Base-by-base conservation (phyloP, 2,329 filamentous ascomycete species). In the Fusarium musae region DNA sequence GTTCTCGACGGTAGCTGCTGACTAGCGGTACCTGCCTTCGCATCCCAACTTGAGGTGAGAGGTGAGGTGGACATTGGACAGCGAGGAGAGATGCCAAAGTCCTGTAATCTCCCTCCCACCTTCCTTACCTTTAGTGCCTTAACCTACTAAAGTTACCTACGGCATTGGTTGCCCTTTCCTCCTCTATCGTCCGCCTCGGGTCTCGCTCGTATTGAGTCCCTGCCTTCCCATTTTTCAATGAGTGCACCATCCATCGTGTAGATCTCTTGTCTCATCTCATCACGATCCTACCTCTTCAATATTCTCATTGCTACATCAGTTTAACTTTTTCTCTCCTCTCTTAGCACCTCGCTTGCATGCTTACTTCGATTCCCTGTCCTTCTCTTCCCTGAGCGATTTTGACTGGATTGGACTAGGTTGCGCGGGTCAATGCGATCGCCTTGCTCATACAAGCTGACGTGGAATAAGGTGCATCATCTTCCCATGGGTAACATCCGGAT, bases 61-160 rank as follows among this genome's bases (percentile, higher is more conserved):
- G 47, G 30, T 56, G 40, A 65, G 63, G 28, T 50, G 28, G 47
- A 50, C 28, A 50, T 50, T 69, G 56, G 47, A 53, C 42, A 56
- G 53, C 16, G 30, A 49, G 66, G 47, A 62, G 56, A 72, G 47
- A 65, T 52, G 43, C 63, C 50, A 65, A 52, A 42, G 64, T 77
- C 75, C 74, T 77, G 74, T 62, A 77, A 77, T 77, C 61, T 76
- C 74, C 56, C 61, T 76, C 72, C 23, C 37, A 43, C 30, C 21
- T 50, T 23, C 46, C 46, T 49, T 49, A 5, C 26, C 19, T 34
- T 15, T 34, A 34, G 32, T 34, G 15, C 32, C 32, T 46, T 37
- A 37, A 17, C 15, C 21, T 46, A 21, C 44, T 47, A 30, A 30
- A 47, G 13, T 47, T 30, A 30, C 19, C 26, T 34, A 23, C 30